Conservation (phyloP, 2,329 filamentous ascomycete genomes). For the Fragosphaeria purpurea region DNA sequence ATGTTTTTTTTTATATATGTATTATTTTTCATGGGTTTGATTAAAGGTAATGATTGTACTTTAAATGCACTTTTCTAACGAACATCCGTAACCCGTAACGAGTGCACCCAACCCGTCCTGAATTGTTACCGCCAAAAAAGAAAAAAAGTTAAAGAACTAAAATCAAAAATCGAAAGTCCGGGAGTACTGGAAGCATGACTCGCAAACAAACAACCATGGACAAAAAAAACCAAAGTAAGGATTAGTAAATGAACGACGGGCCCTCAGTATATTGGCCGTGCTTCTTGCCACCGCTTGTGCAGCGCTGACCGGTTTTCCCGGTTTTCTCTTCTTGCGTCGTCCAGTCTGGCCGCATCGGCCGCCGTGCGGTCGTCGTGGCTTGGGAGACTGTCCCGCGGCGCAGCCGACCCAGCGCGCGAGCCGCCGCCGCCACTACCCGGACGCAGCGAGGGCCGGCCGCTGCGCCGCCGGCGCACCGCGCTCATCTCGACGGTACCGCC, state of each 20-base stretch:
- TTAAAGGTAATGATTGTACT: too few species aligned
- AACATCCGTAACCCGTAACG: too few species aligned
- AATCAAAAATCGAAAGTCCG: background rate
- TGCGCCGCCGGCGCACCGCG: conserved; percentile 34
- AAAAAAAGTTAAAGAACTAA: too few species aligned
- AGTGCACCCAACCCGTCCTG: background rate
- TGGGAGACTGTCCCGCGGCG: conserved; percentile 11
- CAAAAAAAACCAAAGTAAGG: conserved; percentile 1
- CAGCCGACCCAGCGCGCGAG: conserved; percentile 26
- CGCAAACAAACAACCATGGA: background rate
- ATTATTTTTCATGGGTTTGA: too few species aligned
- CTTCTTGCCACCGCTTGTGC: conserved; percentile 30
- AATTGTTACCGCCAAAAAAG: too few species aligned
- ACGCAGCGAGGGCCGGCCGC: conserved; percentile 40
- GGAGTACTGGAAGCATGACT: too few species aligned
- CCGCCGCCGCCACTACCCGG: conserved; percentile 25
- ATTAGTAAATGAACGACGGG: background rate
- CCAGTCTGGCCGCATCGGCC: conserved; percentile 11
- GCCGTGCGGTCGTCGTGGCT: conserved; percentile 24
- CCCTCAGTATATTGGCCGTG: conserved; percentile 25
- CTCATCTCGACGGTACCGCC: conserved; percentile 3
- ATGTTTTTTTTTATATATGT: too few species aligned
- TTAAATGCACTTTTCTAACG: too few species aligned
- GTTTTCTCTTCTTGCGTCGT: conserved; percentile 30
- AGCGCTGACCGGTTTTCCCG: conserved; percentile 16